These are phyloP conservation scores for Ogataea methanolica DNA, from an alignment of 805 yeast species.

Conservation along the genomic window DNA sequence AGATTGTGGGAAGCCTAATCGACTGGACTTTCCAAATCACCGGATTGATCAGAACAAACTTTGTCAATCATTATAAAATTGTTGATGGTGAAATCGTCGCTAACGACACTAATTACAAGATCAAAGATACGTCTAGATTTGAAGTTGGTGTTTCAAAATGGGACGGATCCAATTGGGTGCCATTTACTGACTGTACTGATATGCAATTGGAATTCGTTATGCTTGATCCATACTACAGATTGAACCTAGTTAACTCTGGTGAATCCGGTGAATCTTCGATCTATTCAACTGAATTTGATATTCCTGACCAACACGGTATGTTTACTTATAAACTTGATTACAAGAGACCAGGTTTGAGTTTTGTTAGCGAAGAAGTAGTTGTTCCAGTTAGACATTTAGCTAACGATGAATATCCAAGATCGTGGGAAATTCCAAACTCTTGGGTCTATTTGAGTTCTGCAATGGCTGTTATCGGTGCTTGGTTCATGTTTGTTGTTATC, in stretches of 20 bases:
- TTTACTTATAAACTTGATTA: constrained; percentile 81
- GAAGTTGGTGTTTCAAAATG: constrained; percentile 45
- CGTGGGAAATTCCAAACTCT: constrained; percentile 89
- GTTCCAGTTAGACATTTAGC: constrained; percentile 92
- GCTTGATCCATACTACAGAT: constrained; percentile 93
- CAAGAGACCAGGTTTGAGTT: constrained; percentile 71
- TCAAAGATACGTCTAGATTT: constrained; percentile 66
- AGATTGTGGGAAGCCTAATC: constrained; percentile 41
- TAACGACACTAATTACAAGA: constrained; percentile 50
- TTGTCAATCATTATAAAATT: constrained; percentile 49
- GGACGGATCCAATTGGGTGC: constrained; percentile 59
- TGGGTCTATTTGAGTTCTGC: constrained; percentile 86
- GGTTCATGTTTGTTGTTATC: constrained; percentile 72
- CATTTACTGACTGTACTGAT: constrained; percentile 50
- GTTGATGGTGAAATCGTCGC: constrained; percentile 35
- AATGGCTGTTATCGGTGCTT: constrained; percentile 61
- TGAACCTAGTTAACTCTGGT: constrained; percentile 48
- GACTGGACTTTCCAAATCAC: constrained; percentile 74
- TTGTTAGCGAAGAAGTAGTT: constrained; percentile 56
- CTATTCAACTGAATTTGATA: constrained; percentile 52
- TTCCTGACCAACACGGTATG: constrained; percentile 97
- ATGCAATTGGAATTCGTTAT: constrained; percentile 80
- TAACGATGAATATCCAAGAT: constrained; percentile 89
- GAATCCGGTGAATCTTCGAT: constrained; percentile 39
- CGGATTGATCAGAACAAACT: constrained; percentile 54